phyloP scores from a whole-genome alignment of 2,329 filamentous ascomycete genomes.

The Rachicladosporium sp. region DNA sequence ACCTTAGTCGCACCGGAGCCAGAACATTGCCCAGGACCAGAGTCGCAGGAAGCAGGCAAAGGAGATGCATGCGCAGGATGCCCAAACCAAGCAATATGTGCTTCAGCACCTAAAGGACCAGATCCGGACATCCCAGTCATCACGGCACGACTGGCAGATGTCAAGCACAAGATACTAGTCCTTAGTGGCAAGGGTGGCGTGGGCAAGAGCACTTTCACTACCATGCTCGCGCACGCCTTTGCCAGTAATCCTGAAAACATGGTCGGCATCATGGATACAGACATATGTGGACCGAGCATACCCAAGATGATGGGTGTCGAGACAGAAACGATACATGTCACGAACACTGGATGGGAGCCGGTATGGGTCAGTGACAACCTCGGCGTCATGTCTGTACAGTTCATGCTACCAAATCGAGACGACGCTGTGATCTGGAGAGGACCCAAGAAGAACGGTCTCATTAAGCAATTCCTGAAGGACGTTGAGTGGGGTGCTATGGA shows the following conservation, averaged over 20 bases:
- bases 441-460: constrained; percentile 95
- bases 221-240: constrained; percentile 78
- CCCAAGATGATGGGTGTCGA: constrained; percentile 99
- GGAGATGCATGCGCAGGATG: constrained; percentile 84
- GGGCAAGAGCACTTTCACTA: constrained; percentile 89
- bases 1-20: constrained; percentile 87
- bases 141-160: constrained; percentile 63
- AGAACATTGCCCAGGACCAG: constrained; percentile 86
- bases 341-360: constrained; percentile 78
- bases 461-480: constrained; percentile 96
- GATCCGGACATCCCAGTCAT: constrained; percentile 90
- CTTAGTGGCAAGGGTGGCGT: constrained; percentile 93
- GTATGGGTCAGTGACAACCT: constrained; percentile 94
- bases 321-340: constrained; percentile 83
- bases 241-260: constrained; percentile 65
- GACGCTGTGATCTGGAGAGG: constrained; percentile 96
- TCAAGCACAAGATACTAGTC: constrained; percentile 86
- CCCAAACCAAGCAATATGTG: constrained; percentile 91
- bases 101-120: constrained; percentile 83
- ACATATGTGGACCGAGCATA: constrained; percentile 91
- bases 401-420: constrained; percentile 88
- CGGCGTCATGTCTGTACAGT: constrained; percentile 94
- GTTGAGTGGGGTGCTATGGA: constrained; percentile 96
- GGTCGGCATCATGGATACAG: constrained; percentile 94
- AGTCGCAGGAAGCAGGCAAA: constrained; percentile 54